Conservation (phyloP, 2,329 filamentous ascomycete species). For the Apiospora marii region DNA sequence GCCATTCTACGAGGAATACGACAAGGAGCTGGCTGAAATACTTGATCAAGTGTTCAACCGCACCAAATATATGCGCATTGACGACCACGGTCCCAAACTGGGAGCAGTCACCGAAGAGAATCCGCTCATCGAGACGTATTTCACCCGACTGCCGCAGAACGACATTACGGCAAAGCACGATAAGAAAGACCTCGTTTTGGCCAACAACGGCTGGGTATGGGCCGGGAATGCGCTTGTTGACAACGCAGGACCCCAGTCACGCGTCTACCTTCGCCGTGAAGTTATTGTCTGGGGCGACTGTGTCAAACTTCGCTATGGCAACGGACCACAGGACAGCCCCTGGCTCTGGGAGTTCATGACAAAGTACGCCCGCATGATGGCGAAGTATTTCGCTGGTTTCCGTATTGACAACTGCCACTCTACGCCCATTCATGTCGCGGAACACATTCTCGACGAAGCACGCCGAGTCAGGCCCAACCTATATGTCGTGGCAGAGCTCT, state of each 20-base stretch:
- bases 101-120: constrained; percentile 79
- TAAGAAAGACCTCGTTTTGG: constrained; percentile 79
- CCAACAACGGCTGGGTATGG: constrained; percentile 99
- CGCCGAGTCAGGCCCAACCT: constrained; percentile 85
- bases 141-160: constrained; percentile 86
- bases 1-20: constrained; percentile 90
- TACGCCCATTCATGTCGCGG: constrained; percentile 91
- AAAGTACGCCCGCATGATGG: constrained; percentile 88
- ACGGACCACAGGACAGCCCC: constrained; percentile 81
- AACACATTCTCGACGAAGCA: constrained; percentile 95
- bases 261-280: constrained; percentile 93
- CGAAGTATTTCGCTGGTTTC: constrained; percentile 94
- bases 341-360: constrained; percentile 98
- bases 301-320: constrained; percentile 93
- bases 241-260: constrained; percentile 88
- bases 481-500: constrained; percentile 93
- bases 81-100: constrained; percentile 86
- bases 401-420: constrained; percentile 99
- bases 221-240: constrained; percentile 93
- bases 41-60: constrained; percentile 92
- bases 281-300: constrained; percentile 99
- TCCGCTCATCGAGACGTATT: constrained; percentile 92
- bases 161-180: constrained; percentile 79
- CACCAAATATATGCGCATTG: constrained; percentile 93
- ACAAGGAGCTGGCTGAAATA: constrained; percentile 81